Base-by-base conservation (phyloP, 805 yeast species). In the Blastobotrys terrestris region DNA sequence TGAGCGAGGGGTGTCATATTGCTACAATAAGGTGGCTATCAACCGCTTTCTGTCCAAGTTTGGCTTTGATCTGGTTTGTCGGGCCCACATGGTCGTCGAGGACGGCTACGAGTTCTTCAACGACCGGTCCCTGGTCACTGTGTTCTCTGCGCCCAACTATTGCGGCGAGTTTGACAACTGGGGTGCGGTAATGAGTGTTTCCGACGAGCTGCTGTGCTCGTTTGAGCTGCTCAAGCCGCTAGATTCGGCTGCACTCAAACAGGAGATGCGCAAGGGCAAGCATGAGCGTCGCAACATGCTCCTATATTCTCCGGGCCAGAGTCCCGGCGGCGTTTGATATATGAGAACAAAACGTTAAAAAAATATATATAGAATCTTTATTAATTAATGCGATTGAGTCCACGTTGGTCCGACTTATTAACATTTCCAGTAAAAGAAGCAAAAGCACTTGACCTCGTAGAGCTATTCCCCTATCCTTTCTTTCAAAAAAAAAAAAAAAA, bases 161-260 rank as follows among this genome's bases (percentile, higher is more conserved):
- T 84, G 89, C 63, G 89, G 90, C n/a, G 90, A 84, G 67, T 84
- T 84, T 63, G 88, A 90, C 67, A 89, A 89, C 63, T 89, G 96
- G 96, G 97, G 96, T 20, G 99, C 99, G 1, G 97, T 92, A 3
- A 92, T 92, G 98, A 84, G 95, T 61, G 98, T 92, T 14, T 81
- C 88, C 57, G 97, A 92, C 58, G 97, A 92, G 62, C 75, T 92
- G 58, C 73, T 94, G 53, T 92, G 99, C 69, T 85, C 94, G 56
- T 92, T 92, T 69, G 99, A 92, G 68, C 77, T 92, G 51, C 75
- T 92, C 54, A 97, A 94, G 70, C 99, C 99, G 15, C 75, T 94
- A 61, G 98, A 92, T 70, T 81, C 95, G 49, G 85, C 86, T 16
- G 97, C 97, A 3, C 78, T 94, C 70, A 91, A 92, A 66, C 96